Base-by-base conservation (phyloP, 139 green algal genomes). In the Desmodesmus armatus region DNA sequence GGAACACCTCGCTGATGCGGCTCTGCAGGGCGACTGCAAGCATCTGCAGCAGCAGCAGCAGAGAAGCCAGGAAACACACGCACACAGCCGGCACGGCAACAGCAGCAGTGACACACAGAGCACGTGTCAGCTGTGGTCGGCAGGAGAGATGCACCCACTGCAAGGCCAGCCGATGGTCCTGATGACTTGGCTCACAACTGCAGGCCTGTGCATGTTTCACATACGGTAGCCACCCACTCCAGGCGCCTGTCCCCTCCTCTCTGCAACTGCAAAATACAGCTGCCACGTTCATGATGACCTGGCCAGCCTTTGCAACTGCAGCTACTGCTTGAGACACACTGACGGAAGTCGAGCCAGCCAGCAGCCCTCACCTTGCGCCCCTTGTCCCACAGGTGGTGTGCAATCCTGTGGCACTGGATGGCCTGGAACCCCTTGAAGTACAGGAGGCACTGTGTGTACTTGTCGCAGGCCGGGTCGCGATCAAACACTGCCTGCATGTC, bases 341-440 rank as follows among this genome's bases (percentile, higher is more conserved):
- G n/a, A n/a, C n/a, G n/a, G n/a, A n/a, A n/a, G n/a, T n/a, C n/a
- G n/a, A n/a, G n/a, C n/a, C 53, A 3, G 23, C 15, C 25, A 37
- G 39, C n/a, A 37, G 11, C 19, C 5, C 88, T 31, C 75, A 95
- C 92, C 88, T 92, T 87, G 19, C 94, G 88, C 11, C 90, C 93
- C 7, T 93, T 91, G 25, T 75, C 83, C 93, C 93, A 98, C 70
- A 98, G 87, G 80, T 90, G 93, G 88, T 98, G 95, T 33, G 92
- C 90, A 9, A 98, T 91, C 21, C 96, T 89, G 65, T 98, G 88
- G 66, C 87, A 87, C 89, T 99, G 97, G 23, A 99, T 82, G 0
- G 97, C 97, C 85, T 99, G 96, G 83, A 96, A 99, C 31, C 96
- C 96, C 90, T 99, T 99, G 90, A 97, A 99, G 87, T 96, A 96